Evolutionary conservation across 768 basidiomycete genomes (phyloP), one percentile per base, ranked within the genome.

Genomic region (Naganishia friedmannii): DNA sequence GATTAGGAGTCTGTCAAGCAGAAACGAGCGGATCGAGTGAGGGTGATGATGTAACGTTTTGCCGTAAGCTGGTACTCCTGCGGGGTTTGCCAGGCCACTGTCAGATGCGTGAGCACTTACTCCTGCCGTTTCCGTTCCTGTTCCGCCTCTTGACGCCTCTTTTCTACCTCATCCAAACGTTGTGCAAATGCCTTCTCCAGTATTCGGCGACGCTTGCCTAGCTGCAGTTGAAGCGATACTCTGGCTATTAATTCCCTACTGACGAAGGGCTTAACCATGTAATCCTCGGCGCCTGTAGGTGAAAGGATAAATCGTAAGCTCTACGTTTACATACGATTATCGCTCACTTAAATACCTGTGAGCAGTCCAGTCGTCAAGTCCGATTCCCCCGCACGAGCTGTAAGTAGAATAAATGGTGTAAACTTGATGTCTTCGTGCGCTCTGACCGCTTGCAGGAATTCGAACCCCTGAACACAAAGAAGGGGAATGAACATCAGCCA

Each of bases 201-300:
- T 21, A 74, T 53, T 55, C 70, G 46, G 2, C 78, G 72, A 13
- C 77, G 76, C 63, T 83, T 83, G 21, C 83, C 83, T 9, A 83
- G 73, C 48, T 83, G 82, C 66, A 83, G 68, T 58, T 60, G 57
- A 39, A 70, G 53, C 32, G 71, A 70, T 17, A 23, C 55, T 34
- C 53, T 12, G 7, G 58, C 63, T 39, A 65, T 45, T 28, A 70
- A 26, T 26, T 71, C 66, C 29, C 69, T 45, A 13, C 48, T 54
- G 34, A 77, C 79, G 77, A 83, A 84, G 1, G 83, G 83, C 72
- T 84, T 84, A 15, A 76, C 73, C 19, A 84, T 72, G 66, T 81
- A 83, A 65, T 80, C 69, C 46, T 70, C 46, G 2, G 45, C 60
- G 19, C 51, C 34, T 42, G 15, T 42, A 42, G 15, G 15, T 48